Conservation (phyloP, 805 yeast species). For the Nakazawaea ishiwadae region DNA sequence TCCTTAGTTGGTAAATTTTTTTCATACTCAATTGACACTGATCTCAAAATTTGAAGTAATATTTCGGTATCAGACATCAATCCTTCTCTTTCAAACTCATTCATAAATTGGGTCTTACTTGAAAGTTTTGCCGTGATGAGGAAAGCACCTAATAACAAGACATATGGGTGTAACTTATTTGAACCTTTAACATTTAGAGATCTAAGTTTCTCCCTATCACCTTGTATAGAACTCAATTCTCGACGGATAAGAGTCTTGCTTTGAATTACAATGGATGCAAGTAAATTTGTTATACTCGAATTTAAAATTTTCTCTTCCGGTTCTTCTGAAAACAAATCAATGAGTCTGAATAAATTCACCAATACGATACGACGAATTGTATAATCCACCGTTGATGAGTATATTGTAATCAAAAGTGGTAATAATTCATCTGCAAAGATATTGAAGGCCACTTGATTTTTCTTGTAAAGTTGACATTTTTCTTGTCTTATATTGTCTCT, state of each 20-base stretch:
- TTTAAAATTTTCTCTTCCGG: conserved; percentile 28
- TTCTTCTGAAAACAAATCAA: conserved; percentile 32
- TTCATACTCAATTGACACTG: conserved; percentile 9
- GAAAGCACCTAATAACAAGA: conserved; percentile 47
- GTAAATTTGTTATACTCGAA: conserved; percentile 38
- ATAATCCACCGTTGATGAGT: conserved; percentile 68
- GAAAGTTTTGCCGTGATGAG: conserved; percentile 39
- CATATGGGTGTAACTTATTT: conserved; percentile 26
- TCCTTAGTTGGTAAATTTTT: no score
- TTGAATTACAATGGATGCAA: conserved; percentile 62
- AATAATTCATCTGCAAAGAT: conserved; percentile 42
- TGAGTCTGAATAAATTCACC: conserved; percentile 47
- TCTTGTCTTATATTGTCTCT: conserved; percentile 23
- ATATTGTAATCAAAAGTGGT: conserved; percentile 54
- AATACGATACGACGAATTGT: conserved; percentile 55
- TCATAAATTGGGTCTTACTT: conserved; percentile 40
- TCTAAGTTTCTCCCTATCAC: background rate
- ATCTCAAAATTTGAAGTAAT: no score
- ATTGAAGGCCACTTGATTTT: conserved; percentile 21
- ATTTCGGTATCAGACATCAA: conserved; percentile 15
- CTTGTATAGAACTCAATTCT: background rate
- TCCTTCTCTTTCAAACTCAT: conserved; percentile 67
- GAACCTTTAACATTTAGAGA: conserved; percentile 12
- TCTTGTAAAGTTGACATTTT: conserved; percentile 28
- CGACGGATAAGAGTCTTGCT: conserved; percentile 29